A percentile compares a stretch with the other conserved stretches of the same genome.
phyloP scores from a whole-genome alignment of 2,329 filamentous ascomycete genomes.

The Aureobasidium pullulans region DNA sequence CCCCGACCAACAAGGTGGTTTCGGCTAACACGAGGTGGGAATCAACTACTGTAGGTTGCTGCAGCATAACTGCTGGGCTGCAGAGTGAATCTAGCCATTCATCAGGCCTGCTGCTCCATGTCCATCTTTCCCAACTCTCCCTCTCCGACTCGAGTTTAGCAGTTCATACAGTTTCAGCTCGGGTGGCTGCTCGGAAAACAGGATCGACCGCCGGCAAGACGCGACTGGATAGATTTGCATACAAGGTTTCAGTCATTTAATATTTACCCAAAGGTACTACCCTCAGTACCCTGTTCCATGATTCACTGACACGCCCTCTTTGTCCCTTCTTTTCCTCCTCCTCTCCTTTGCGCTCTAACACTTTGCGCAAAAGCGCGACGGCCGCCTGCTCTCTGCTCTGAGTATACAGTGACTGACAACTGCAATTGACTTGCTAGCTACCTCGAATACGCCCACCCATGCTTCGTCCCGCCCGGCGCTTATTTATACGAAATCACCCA shows the following conservation, averaged over 20 bases:
- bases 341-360: not conserved
- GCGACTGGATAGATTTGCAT: not conserved
- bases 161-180: conserved; percentile 2
- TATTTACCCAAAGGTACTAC: conserved; percentile 1
- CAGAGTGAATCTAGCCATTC: not conserved
- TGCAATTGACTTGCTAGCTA: not conserved
- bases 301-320: not conserved
- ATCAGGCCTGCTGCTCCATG: not conserved
- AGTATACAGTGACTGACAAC: not conserved
- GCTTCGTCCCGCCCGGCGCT: not conserved
- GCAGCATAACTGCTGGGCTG: not conserved
- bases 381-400: not conserved
- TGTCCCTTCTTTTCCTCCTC: not conserved
- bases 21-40: not conserved
- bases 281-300: not conserved
- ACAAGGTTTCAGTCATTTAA: conserved; percentile 1
- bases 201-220: conserved; percentile 1
- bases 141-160: not conserved
- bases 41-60: not conserved
- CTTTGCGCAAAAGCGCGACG: not conserved
- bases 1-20: not conserved
- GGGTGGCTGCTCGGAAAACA: conserved; percentile 11
- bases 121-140: not conserved
- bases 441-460: not conserved
- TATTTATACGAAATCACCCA: not conserved